Base-by-base conservation (phyloP, 2,329 filamentous ascomycete genomes). In the Trichoderma sp. region DNA sequence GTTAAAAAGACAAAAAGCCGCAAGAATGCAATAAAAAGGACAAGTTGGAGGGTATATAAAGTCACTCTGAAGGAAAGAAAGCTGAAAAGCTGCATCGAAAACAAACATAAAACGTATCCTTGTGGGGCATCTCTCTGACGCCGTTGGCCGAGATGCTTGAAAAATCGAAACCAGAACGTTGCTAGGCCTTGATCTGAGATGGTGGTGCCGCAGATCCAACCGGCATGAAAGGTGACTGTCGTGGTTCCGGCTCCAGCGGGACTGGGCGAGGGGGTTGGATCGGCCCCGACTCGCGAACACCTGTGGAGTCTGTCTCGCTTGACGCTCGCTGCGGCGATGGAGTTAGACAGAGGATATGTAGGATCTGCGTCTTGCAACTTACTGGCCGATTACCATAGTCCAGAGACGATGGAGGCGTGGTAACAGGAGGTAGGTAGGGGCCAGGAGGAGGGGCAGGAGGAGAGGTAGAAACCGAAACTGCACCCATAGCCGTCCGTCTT, bases 131-230 rank as follows among this genome's bases (percentile, higher is more conserved):
- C 53, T 26, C n/a, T 47, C 47, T 58, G 32, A 36, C 30, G 32
- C 24, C 47, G 4, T 58, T 15, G 65, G n/a, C 65, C 26, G 32
- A 68, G 24, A 24, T 43, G 32, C 34, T 9, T n/a, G 11, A 30
- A 11, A 32, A 26, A 12, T 12, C 39, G 11, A 68, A 28, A 32
- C n/a, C 8, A 4, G 57, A 58, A 24, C 56, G 12, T 60, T 62
- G 36, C 7, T 47, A 64, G 36, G 69, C 69, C 47, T 60, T 65
- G 34, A 71, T 71, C 43, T 71, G 69, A 36, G 69, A 66, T 26
- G 69, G 36, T 26, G 61, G 47, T 30, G 30, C 57, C 24, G 61
- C 28, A 24, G 69, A 66, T 5, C 43, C 60, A 32, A 64, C 68
- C 21, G 69, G 61, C 53, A 71, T 65, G 28, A 71, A 53, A 34